Evolutionary conservation across 2,329 filamentous ascomycete species (phyloP).

Genomic region (Phialemoniopsis sp.): DNA sequence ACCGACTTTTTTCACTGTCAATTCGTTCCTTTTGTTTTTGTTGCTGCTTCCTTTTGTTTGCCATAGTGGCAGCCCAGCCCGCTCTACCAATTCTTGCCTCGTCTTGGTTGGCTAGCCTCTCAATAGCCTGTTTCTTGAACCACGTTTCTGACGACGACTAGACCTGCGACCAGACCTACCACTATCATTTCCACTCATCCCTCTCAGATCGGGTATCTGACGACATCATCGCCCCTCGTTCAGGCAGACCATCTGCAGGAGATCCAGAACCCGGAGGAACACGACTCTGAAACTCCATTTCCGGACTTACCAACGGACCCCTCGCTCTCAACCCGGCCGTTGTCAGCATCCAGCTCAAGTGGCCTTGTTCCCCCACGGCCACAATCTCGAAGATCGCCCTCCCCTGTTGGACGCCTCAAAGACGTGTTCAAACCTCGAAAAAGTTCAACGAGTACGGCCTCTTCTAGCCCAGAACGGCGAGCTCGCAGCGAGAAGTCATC

Average conservation of each 20-base stretch:
- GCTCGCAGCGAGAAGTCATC: conserved; percentile 11
- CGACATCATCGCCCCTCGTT: conserved; percentile 64
- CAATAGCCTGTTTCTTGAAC: no score
- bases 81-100: no score
- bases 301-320: conserved; percentile 24
- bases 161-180: conserved; percentile 29
- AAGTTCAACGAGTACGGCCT: conserved; percentile 36
- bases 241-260: conserved; percentile 50
- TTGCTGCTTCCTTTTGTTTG: not conserved
- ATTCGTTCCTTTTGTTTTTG: not conserved
- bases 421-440: conserved; percentile 64
- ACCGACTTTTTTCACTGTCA: no score
- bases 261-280: conserved; percentile 30
- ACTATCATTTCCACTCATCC: conserved; percentile 52
- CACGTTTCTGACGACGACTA: conserved; percentile 6
- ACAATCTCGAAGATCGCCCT: conserved; percentile 55
- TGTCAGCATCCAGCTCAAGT: conserved; percentile 24
- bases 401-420: conserved; percentile 67
- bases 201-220: conserved; percentile 64
- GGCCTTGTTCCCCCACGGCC: conserved; percentile 35
- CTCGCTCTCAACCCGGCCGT: conserved; percentile 21
- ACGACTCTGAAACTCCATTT: conserved; percentile 17
- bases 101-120: no score
- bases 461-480: conserved; percentile 30
- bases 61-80: not conserved